phyloP scores from a whole-genome alignment of 2,329 filamentous ascomycete genomes.

The Trichoderma koningii region DNA sequence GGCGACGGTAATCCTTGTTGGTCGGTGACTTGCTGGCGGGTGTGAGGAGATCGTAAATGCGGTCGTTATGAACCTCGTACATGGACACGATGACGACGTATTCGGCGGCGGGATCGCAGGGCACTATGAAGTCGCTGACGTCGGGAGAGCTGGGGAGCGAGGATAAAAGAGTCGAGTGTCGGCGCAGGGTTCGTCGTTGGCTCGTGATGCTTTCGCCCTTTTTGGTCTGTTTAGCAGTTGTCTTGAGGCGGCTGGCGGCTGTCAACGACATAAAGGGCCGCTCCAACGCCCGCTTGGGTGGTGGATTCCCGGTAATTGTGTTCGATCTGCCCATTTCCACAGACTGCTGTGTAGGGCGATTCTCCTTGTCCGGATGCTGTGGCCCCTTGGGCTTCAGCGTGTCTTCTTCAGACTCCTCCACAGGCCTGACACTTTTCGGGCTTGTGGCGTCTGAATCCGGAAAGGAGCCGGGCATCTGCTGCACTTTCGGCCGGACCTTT shows the following conservation, averaged over 20 bases:
- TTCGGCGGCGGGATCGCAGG: constrained; percentile 63
- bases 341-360: constrained; percentile 32
- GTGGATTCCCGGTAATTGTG: constrained; percentile 31
- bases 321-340: constrained; percentile 29
- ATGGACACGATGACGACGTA: constrained; percentile 92
- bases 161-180: constrained; percentile 52
- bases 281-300: constrained; percentile 41
- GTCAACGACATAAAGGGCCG: constrained; percentile 49
- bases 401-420: constrained; percentile 38
- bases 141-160: constrained; percentile 73
- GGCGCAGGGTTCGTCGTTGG: constrained; percentile 64
- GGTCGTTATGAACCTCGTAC: constrained; percentile 99
- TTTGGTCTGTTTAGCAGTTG: constrained; percentile 48
- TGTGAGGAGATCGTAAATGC: constrained; percentile 90
- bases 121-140: constrained; percentile 68
- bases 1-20: constrained; percentile 72
- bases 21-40: constrained; percentile 59
- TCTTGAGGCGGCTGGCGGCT: constrained; percentile 49
- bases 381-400: constrained; percentile 33
- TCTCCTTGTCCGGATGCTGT: constrained; percentile 32
- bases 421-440: constrained; percentile 50
- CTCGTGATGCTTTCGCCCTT: constrained; percentile 60
- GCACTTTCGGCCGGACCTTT: background rate
- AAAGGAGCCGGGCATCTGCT: constrained; percentile 37
- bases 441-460: constrained; percentile 37